These are phyloP conservation scores for Suillus hirtellus DNA, from an alignment of 768 basidiomycete genomes.

Conservation along the genomic window DNA sequence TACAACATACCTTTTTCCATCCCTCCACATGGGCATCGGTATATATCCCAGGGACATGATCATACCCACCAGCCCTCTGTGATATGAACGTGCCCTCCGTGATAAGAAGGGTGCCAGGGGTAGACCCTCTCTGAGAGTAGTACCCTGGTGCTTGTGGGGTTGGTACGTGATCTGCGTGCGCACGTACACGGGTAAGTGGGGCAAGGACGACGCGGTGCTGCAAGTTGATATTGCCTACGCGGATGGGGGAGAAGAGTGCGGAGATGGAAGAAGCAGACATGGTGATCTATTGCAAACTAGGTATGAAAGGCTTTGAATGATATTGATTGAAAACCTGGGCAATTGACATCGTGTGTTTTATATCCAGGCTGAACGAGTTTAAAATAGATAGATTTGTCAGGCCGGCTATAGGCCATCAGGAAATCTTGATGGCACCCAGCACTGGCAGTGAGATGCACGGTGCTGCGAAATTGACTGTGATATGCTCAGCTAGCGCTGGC, in stretches of 20 bases:
- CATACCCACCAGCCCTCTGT: constrained; percentile 46
- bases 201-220: constrained; percentile 55
- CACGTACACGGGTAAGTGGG: constrained; percentile 50
- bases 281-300: background rate
- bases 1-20: constrained; percentile 46
- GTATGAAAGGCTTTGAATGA: background rate
- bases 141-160: constrained; percentile 43
- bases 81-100: constrained; percentile 59
- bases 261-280: background rate
- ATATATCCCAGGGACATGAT: constrained; percentile 63
- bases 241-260: constrained; percentile 47
- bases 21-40: constrained; percentile 53
- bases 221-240: constrained; percentile 42
- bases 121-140: constrained; percentile 47
- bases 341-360: background rate
- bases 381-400: background rate
- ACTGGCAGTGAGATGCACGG: no score
- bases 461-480: no score
- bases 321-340: background rate
- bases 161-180: constrained; percentile 37
- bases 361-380: background rate
- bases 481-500: no score
- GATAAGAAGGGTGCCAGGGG: constrained; percentile 55
- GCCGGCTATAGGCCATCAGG: background rate
- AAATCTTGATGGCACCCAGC: no score